These are phyloP conservation scores for Copromyces sp. DNA, from an alignment of 495 filamentous ascomycete species.

Conservation along the genomic window DNA sequence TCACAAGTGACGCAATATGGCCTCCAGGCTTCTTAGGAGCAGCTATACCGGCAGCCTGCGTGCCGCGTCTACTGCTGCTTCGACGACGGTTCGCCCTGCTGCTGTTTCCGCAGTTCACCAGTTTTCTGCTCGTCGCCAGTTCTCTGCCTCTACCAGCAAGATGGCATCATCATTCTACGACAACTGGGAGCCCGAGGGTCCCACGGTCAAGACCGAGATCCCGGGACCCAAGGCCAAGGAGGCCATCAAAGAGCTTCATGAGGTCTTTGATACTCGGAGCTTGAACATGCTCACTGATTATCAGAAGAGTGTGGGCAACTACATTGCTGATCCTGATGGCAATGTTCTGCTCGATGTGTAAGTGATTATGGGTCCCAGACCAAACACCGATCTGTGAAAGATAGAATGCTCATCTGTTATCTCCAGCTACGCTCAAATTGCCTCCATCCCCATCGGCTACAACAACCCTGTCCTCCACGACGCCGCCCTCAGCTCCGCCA, in stretches of 20 bases:
- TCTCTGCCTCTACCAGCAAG: conserved; percentile 20
- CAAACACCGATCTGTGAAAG: too few relatives aligned
- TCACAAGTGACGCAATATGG: background rate
- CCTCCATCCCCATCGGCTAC: conserved; percentile 95
- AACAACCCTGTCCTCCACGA: conserved; percentile 76
- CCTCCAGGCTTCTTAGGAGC: background rate
- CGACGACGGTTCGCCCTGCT: background rate
- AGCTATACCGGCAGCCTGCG: background rate
- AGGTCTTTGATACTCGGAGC: conserved; percentile 88
- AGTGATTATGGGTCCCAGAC: conserved; percentile 20
- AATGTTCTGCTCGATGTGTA: conserved; percentile 73
- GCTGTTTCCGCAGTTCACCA: background rate
- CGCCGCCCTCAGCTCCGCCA: conserved; percentile 64
- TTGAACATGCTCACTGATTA: conserved; percentile 91
- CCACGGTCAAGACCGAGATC: conserved; percentile 65
- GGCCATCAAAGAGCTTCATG: conserved; percentile 49
- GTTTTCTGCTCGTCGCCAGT: conserved; percentile 11
- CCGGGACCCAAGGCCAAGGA: conserved; percentile 74
- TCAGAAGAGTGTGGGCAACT: conserved; percentile 58
- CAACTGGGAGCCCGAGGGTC: conserved; percentile 61
- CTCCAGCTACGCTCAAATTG: conserved; percentile 79
- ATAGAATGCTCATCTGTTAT: too few relatives aligned
- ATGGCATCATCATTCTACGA: conserved; percentile 46
- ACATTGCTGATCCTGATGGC: conserved; percentile 83
- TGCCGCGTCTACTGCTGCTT: background rate